Percentiles rank a stretch among this genome's conserved stretches.
Evolutionary conservation across 1,139 yeast species (phyloP).

Genomic region (Yamadazyma sp.): DNA sequence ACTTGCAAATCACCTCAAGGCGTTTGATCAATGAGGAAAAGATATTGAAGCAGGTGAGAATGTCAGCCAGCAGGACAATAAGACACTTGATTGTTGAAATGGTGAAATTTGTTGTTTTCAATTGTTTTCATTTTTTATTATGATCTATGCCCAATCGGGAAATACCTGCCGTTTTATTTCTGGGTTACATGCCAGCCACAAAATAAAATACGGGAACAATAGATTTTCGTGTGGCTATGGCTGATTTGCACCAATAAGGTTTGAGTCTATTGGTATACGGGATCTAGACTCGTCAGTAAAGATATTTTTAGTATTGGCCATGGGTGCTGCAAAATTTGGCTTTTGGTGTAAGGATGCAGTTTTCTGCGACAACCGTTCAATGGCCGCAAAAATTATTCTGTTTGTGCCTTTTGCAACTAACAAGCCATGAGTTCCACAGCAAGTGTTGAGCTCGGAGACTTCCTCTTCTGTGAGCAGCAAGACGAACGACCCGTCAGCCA

Average conservation of each 20-base stretch:
- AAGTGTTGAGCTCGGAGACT: neutral
- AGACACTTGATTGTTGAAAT: slow-evolving; percentile 1
- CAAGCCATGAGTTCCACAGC: neutral
- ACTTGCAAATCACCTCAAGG: neutral
- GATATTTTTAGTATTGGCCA: neutral
- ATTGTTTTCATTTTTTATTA: slow-evolving; percentile 4
- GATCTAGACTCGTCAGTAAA: no score
- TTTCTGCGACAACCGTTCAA: no score
- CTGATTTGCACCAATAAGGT: no score
- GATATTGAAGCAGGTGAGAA: slow-evolving; percentile 6
- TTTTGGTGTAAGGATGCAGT: neutral
- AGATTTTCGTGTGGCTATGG: neutral
- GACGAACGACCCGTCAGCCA: slow-evolving; percentile 1
- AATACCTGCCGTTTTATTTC: neutral
- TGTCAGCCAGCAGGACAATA: slow-evolving; percentile 6
- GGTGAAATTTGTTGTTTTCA: slow-evolving; percentile 4
- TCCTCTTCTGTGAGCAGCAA: neutral
- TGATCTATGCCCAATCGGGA: slow-evolving; percentile 2
- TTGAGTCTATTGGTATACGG: no score
- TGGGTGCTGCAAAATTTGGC: neutral
- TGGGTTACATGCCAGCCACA: neutral
- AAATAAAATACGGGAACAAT: neutral
- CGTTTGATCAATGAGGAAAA: slow-evolving; percentile 5
- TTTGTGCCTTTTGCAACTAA: neutral
- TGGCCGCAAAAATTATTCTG: neutral